Base-by-base conservation (phyloP, 371 early-diverging fungal species). In the Lichtheimia ornata region DNA sequence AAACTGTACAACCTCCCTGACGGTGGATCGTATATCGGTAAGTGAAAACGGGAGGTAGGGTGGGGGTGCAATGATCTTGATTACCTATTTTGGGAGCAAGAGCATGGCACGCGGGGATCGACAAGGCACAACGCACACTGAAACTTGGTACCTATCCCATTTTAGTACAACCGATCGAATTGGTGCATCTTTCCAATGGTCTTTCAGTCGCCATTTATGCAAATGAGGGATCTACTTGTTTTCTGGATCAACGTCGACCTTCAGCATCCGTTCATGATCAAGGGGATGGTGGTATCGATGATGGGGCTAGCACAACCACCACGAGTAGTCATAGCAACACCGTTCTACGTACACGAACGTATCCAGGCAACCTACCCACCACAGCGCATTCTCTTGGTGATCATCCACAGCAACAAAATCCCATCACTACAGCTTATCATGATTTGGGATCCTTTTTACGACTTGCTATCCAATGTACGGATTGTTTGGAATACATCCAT, bases 401-500 rank as follows among this genome's bases (percentile, higher is more conserved):
- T 7, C 40, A 41, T n/a, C n/a, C n/a, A 35, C 27, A 57, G 43
- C 28, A 51, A 25, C 54, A 25, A 24, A 25, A 27, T 17, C 17
- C 18, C 53, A 11, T 54, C 18, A 45, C 24, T 28, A 5, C 25
- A 0, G 6, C 56, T 17, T 20, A 60, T 1, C 71, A 65, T 50
- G 79, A 79, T 50, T 58, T 79, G 22, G 63, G 73, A n/a, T 72
- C 76, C 0, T 79, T 79, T 56, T 49, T 79, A 7, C 65, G 71
- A 7, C 73, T 79, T 53, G 79, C 79, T n/a, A 79, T 75, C 47
- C 71, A 71, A 51, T 71, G 73, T 42, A 72, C 72, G 49, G 73
- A 75, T 41, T 73, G 76, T 56, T 41, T 79, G 1, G 76, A 79
- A 50, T 79, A 76, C 18, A 70, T 79, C 15, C 79, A 79, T 61